Evolutionary conservation across 2,329 filamentous ascomycete species (phyloP), one percentile per base, ranked within the genome.

Genomic region (Nothopassalora personata): DNA sequence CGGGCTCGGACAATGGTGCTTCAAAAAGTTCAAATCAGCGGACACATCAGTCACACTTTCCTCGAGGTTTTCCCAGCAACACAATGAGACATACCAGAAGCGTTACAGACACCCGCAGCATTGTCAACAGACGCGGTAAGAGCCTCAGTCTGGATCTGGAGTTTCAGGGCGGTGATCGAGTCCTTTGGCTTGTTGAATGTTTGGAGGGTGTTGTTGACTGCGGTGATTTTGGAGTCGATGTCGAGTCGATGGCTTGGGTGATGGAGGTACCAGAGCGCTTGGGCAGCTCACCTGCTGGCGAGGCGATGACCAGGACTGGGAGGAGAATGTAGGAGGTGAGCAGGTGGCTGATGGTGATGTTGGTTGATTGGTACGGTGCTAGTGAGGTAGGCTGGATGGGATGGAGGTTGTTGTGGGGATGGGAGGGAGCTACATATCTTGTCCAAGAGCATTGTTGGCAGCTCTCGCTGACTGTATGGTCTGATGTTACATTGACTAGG

Each of bases 201-300:
- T 49, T 57, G 57, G 48, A 57, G 36, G 23, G 53, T 56, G 39
- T 39, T 57, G 58, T 60, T 56, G 39, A 60, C 48, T 5, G 46
- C 19, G 48, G 58, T 60, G 53, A 60, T 56, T 39, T 57, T 60
- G 54, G 4, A n/a, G 10, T 53, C 13, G 50, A 60, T 56, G 54
- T 60, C n/a, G n/a, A 57, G 58, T 36, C 45, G 23, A 60, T 54
- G 23, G 54, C 54, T 27, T 51, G 36, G 47, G 31, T 50, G 30
- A 60, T 60, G 47, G 54, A 48, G 30, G 39, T 36, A 27, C 23
- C 55, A 28, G 53, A 54, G 28, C 55, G 59, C 51, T 61, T 58
- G 56, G 47, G 27, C 28, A 61, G 31, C 31, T 34, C 15, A 8
- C 50, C 30, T 18, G 54, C 33, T 23, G 54, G 31, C 4, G 47